phyloP scores from a whole-genome alignment of 1,284 basidiomycete species.

The Austropuccinia psidii region DNA sequence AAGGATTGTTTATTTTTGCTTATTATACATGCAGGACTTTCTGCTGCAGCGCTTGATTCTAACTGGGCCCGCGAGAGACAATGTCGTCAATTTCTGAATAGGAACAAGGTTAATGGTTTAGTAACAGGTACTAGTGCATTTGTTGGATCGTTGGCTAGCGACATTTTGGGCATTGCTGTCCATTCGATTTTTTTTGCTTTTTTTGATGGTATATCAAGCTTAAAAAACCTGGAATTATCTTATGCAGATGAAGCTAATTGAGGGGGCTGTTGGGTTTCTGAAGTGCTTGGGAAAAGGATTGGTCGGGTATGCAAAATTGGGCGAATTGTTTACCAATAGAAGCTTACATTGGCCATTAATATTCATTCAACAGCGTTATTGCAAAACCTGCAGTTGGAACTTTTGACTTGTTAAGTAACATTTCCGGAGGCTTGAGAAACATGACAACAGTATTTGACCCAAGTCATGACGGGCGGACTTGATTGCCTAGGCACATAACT shows the following conservation, averaged over 20 bases:
- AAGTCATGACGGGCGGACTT: conserved; percentile 76
- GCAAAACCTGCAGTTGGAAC: conserved; percentile 96
- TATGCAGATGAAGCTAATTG: conserved; percentile 89
- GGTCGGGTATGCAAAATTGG: conserved; percentile 65
- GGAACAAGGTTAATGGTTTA: conserved; percentile 36
- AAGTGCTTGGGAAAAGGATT: conserved; percentile 95
- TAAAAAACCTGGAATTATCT: no score
- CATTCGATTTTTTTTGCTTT: conserved; percentile 46
- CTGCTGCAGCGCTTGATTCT: conserved; percentile 36
- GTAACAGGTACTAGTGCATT: conserved; percentile 89
- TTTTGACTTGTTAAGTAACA: conserved; percentile 89
- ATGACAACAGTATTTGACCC: conserved; percentile 97
- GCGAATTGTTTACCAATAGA: conserved; percentile 36
- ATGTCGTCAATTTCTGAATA: conserved; percentile 33
- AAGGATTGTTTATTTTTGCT: conserved; percentile 79
- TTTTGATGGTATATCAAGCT: no score
- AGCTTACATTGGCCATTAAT: conserved; percentile 40
- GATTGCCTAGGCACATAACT: conserved; percentile 80
- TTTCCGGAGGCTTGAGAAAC: conserved; percentile 75
- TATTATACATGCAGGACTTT: conserved; percentile 15
- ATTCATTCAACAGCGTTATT: conserved; percentile 57
- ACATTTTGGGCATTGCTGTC: conserved; percentile 89
- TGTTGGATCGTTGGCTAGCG: conserved; percentile 86
- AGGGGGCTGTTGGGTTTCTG: conserved; percentile 94
- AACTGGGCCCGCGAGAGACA: conserved; percentile 37